These are phyloP conservation scores for Pachyrhizus erosus DNA, from an alignment of 306 rosid genomes.

Conservation along the genomic window DNA sequence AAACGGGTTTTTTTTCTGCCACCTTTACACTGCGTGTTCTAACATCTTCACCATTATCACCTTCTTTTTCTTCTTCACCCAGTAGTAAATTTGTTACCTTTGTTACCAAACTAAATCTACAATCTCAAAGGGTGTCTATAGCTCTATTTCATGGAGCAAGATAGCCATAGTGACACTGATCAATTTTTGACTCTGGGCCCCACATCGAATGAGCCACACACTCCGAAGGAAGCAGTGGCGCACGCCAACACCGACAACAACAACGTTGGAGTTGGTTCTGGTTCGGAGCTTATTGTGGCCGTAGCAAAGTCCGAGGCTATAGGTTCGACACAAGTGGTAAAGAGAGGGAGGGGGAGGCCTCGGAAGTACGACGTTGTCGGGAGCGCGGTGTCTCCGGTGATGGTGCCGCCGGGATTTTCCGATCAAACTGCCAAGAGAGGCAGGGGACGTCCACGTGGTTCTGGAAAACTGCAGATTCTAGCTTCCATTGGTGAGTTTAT, in stretches of 20 bases:
- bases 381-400: not conserved
- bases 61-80: not conserved
- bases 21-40: constrained; percentile 17
- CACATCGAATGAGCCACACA: not conserved
- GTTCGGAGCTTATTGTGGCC: not conserved
- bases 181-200: constrained; percentile 28
- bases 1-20: constrained; percentile 9
- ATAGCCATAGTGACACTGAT: not conserved
- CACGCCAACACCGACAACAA: not conserved
- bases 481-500: constrained; percentile 57
- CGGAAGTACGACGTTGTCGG: constrained; percentile 30
- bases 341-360: constrained; percentile 63
- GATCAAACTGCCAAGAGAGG: constrained; percentile 26
- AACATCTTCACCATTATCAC: not conserved
- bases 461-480: constrained; percentile 57
- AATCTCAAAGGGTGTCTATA: constrained; percentile 15
- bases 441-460: constrained; percentile 67
- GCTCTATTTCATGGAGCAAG: constrained; percentile 39
- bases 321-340: constrained; percentile 15
- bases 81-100: not conserved
- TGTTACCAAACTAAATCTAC: not conserved
- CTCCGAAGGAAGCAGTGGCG: not conserved
- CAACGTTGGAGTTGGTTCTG: constrained; percentile 4
- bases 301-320: not conserved
- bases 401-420: constrained; percentile 1